Base-by-base conservation (phyloP, 805 yeast species). In the Metschnikowia drakensbergensis region DNA sequence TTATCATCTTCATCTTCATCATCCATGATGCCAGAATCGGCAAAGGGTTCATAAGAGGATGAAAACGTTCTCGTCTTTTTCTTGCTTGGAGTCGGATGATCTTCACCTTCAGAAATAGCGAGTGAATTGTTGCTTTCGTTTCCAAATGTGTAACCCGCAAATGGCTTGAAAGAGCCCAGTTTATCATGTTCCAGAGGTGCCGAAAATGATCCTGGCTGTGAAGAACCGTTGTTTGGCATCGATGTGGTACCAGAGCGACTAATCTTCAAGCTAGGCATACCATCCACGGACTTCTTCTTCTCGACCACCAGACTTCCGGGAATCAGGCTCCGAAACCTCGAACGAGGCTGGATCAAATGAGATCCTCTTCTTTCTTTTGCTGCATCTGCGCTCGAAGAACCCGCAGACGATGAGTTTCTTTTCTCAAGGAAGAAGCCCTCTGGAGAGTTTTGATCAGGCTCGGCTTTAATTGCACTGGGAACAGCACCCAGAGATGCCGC, bases 391-490 rank as follows among this genome's bases (percentile, higher is more conserved):
- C 50, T 48, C 5, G 45, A 38, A 4, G 47, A 32, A 28, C 45
- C 41, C 3, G 48, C 10, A 3, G 52, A 46, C 2, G 68, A 44
- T 62, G 64, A 43, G 67, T 64, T 52, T 23, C 56, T 51, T 48
- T 55, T 48, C 26, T 56, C 58, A 48, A 72, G 71, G 58, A 82
- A 81, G 57, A 80, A 80, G 38, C 79, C 83, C 54, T 80, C 81
- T 1, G 77, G 79, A 0, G 84, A 73, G 8, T 66, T 63, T 28
- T 47, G 47, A 54, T 48, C 56, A 23, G 42, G 42, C 38, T 54
- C 54, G 4, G 49, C 49, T 11, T 51, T 63, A 48, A 45, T 62
- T 49, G 34, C 58, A 57, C n/a, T 60, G 61, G 33, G 54, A 27
- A 46, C 52, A 48, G 49, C 62, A 57, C 23, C 64, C 40, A 42